phyloP scores from a whole-genome alignment of 257 asterid genomes.

The Solanum etuberosum region DNA sequence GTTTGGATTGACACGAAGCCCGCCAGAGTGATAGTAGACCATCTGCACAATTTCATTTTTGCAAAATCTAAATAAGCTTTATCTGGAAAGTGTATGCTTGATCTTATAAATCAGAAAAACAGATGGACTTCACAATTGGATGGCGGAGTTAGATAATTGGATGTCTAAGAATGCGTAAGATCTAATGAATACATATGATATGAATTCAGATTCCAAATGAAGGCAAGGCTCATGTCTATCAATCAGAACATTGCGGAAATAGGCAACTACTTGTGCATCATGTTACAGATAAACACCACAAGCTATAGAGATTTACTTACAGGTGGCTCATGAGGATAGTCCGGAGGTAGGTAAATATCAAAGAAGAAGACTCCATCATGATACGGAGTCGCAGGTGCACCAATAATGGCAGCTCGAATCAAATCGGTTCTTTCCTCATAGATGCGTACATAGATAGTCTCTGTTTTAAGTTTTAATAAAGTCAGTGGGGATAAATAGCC shows the following conservation, averaged over 20 bases:
- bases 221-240: not conserved
- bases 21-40: conserved; percentile 84
- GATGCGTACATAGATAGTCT: conserved; percentile 58
- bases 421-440: conserved; percentile 76
- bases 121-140: not conserved
- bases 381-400: conserved; percentile 89
- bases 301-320: conserved; percentile 30
- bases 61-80: not conserved
- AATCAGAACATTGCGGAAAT: not conserved
- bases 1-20: conserved; percentile 91
- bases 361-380: conserved; percentile 85
- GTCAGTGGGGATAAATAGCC: not conserved
- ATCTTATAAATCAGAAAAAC: not conserved
- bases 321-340: conserved; percentile 86
- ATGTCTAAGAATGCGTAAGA: not conserved
- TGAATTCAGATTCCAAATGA: not conserved
- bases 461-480: conserved; percentile 24
- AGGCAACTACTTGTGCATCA: not conserved
- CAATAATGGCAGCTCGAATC: conserved; percentile 74
- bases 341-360: conserved; percentile 72
- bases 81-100: not conserved
- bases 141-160: not conserved
- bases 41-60: conserved; percentile 38
- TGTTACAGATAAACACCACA: not conserved
- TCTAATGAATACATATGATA: not conserved